phyloP scores from a whole-genome alignment of 805 yeast species.

The Ogataea neopini region DNA sequence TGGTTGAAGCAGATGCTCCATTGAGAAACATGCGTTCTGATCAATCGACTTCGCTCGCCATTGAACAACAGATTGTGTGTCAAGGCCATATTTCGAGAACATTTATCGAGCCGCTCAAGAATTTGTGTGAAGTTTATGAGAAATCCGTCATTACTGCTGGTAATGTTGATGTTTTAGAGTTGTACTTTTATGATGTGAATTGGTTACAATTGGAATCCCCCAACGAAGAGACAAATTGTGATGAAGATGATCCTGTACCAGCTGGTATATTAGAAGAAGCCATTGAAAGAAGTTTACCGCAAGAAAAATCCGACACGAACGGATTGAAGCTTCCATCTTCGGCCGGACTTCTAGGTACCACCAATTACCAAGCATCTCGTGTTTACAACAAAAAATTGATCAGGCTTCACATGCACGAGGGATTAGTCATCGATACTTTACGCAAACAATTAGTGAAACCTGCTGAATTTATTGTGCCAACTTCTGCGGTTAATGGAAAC shows the following conservation, averaged over 20 bases:
- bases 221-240: constrained; percentile 17
- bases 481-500: background rate
- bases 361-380: constrained; percentile 24
- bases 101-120: constrained; percentile 38
- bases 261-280: constrained; percentile 27
- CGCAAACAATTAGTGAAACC: constrained; percentile 35
- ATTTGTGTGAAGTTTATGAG: constrained; percentile 50
- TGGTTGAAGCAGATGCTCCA: constrained; percentile 55
- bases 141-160: constrained; percentile 39
- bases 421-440: constrained; percentile 34
- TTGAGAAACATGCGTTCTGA: constrained; percentile 40
- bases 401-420: constrained; percentile 26
- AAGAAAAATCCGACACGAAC: background rate
- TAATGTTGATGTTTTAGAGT: constrained; percentile 49
- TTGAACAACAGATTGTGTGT: constrained; percentile 64
- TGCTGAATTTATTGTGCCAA: constrained; percentile 23
- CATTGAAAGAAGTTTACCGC: constrained; percentile 1
- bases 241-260: constrained; percentile 10
- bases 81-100: constrained; percentile 55
- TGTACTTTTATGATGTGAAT: constrained; percentile 63
- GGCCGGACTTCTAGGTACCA: constrained; percentile 16
- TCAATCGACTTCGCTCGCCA: constrained; percentile 41
- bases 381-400: constrained; percentile 22
- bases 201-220: constrained; percentile 53
- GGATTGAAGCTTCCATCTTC: constrained; percentile 4